Base-by-base conservation (phyloP, 2,329 filamentous ascomycete species). In the Trichoderma simmonsii region DNA sequence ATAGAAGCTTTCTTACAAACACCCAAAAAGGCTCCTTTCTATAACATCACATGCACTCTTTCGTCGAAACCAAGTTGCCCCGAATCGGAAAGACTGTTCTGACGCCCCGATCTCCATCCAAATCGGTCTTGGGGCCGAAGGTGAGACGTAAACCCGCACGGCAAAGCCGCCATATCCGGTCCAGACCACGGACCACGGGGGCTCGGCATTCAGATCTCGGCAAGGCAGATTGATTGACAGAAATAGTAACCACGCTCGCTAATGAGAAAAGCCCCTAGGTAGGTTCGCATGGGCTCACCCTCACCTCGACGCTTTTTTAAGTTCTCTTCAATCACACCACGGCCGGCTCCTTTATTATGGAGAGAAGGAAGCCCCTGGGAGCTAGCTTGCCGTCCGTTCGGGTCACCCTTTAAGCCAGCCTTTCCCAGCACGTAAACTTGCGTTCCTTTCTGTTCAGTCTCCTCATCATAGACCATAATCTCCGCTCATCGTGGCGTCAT, bases 151-250 rank as follows among this genome's bases (percentile, higher is more conserved):
- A 43, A 61, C 66, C 57, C 51, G 39, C 66, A 51, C 57, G 57
- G 56, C 48, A 24, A 56, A 64, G 48, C 68, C 68, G 68, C 54
- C 60, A 30, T 60, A 71, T 71, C 68, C 68, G 60, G 67, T 54
- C 67, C 43, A 62, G 67, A 56, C 67, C 32, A 15, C 8, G 32
- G 67, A 56, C 67, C 32, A 15, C 8, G 32, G 26, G 32, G 48
- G 48, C 18, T 57, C 30, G 32, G 54, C 30, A 68, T 26, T 32
- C 15, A 54, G 68, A 71, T 71, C 68, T 71, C 60, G 68, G 60
- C 39, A 43, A 43, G n/a, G 57, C 18, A 43, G 28, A 62, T 62
- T 12, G 36, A 61, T 61, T 28, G 32, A 28, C 32, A 51, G 48
- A 62, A 62, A 36, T 54, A 70, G 57, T 18, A 59, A 14, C 43